Evolutionary conservation across 441 rosid species (phyloP), one percentile per base, ranked within the genome.

Genomic region (Dalechampia spathulata): DNA sequence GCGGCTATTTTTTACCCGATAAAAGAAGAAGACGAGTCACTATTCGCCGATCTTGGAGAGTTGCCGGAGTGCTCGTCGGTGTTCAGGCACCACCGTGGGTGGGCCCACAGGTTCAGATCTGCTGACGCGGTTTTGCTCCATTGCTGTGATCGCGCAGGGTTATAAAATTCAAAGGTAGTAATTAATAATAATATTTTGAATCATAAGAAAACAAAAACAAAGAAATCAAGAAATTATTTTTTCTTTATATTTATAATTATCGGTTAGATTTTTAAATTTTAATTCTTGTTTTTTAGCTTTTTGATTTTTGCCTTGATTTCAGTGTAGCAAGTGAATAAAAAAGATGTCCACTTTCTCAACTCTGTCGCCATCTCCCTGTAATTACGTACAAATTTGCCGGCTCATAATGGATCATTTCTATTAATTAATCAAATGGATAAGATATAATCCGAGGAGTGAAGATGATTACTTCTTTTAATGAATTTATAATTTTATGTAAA

Each of bases 41-140:
- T 92, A 62, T 89, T 84, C 66, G 96, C 96, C 37, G 98, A 92
- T 73, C 97, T 92, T 9, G 98, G 78, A 2, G 98, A 92, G 83
- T 72, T 92, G 71, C 98, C 98, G 68, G 98, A 92, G 82, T 92
- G 86, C 53, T 81, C 94, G 45, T 48, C 79, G 66, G 98, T 92
- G 49, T 81, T 92, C 55, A 64, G 89, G 65, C 80, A 79, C 66
- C 74, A 58, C 58, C 68, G 75, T 48, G 83, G 79, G 77, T 76
- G 58, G 91, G 83, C 55, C 75, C 89, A 39, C 86, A 82, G 49
- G 86, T 80, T 4, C 86, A 78, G 79, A 86, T 84, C 81, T 92
- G 83, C 78, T 91, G 76, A 86, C n/a, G n/a, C n/a, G n/a, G n/a
- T n/a, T n/a, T n/a, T n/a, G n/a, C n/a, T n/a, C 8, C 8, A 30